Conservation (phyloP, 208 protist genomes). For the Acanthamoeba sp. region DNA sequence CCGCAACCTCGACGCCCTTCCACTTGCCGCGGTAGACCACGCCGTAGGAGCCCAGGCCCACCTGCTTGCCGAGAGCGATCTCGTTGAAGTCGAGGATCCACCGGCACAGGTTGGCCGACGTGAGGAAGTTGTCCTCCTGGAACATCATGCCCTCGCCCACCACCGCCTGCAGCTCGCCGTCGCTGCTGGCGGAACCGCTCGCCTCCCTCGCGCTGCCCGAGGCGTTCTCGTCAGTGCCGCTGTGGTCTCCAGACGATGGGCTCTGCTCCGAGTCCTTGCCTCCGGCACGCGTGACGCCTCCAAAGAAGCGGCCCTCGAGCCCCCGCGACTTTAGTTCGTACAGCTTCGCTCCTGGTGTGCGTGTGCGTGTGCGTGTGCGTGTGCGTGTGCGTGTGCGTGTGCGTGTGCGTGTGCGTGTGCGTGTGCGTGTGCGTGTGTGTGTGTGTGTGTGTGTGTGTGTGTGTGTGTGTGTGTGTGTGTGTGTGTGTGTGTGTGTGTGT, state of each 20-base stretch:
- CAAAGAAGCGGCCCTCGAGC: conserved; percentile 37
- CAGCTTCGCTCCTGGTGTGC: not conserved
- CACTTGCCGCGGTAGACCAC: conserved; percentile 27
- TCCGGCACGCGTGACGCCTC: not conserved
- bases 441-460: no score
- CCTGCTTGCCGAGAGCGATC: conserved; percentile 25
- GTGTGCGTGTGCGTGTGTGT: no score
- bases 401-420: not conserved
- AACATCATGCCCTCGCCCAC: conserved; percentile 19
- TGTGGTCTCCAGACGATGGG: no score
- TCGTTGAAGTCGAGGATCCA: conserved; percentile 69
- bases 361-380: no score
- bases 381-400: not conserved
- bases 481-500: no score
- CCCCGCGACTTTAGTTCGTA: not conserved
- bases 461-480: no score
- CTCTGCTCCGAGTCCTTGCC: not conserved
- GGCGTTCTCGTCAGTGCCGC: no score
- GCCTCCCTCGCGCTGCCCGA: not conserved
- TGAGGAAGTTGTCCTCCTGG: conserved; percentile 63
- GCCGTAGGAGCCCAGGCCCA: conserved; percentile 46
- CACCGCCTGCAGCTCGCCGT: no score
- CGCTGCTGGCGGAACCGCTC: not conserved
- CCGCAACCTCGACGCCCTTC: no score
- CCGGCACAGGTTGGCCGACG: conserved; percentile 62